Evolutionary conservation across 1,284 basidiomycete genomes (phyloP), one percentile per base, ranked within the genome.

Genomic region (Sporisorium reilianum): DNA sequence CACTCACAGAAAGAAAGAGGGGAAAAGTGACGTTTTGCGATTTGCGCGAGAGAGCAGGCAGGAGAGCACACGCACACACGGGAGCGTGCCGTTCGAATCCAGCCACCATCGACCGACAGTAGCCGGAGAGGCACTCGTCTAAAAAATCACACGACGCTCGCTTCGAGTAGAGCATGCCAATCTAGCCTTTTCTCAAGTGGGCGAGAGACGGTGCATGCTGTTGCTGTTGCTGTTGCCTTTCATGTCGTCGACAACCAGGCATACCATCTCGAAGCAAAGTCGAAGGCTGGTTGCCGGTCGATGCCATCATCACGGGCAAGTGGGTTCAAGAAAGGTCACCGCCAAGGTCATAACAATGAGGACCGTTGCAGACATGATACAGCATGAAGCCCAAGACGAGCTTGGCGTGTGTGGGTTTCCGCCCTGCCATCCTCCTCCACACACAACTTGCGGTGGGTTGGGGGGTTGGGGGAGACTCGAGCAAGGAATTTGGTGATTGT

Each of bases 131-230:
- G 9, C 20, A 34, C 42, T 38, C 41, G n/a, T 41, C 28, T 16
- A n/a, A n/a, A 28, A 59, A 59, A 60, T 60, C 58, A 53, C 58
- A 60, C 44, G 58, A 60, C 48, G 32, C 26, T 60, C 51, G 44
- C 32, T 54, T 60, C n/a, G n/a, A n/a, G n/a, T n/a, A n/a, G n/a
- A n/a, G n/a, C n/a, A n/a, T n/a, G n/a, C n/a, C n/a, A n/a, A n/a
- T n/a, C n/a, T n/a, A n/a, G n/a, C n/a, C n/a, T n/a, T n/a, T n/a
- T n/a, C n/a, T n/a, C n/a, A n/a, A 38, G 36, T 2, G 36, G 36
- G 3, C 14, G 18, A 45, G 14, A 45, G 44, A 44, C 22, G 41
- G 4, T 22, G 22, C 40, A 41, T 41, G 18, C 30, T n/a, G n/a
- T 30, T 30, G 30, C 30, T 10, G 14, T 12, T 3, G 3, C 14